A percentile compares a stretch with the other conserved stretches of the same genome.
These are phyloP conservation scores for Sutorius eximius DNA, from an alignment of 1,284 basidiomycete genomes.

Conservation along the genomic window DNA sequence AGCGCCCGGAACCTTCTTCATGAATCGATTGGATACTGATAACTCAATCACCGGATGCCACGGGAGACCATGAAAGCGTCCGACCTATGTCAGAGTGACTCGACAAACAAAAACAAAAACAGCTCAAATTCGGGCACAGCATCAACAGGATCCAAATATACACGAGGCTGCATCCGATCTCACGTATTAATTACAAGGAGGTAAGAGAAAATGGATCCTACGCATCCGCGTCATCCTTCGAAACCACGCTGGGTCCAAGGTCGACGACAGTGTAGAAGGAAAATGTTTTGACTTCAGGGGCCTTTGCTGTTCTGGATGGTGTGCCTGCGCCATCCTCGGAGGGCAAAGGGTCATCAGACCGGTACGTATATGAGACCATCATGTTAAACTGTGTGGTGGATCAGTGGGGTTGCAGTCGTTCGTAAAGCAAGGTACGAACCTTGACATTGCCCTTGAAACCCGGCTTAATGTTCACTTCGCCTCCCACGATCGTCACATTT, in stretches of 20 bases:
- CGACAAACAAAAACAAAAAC: too few relatives aligned
- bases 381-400: slow-evolving; percentile 74
- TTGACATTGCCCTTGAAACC: slow-evolving; percentile 73
- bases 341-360: slow-evolving; percentile 76
- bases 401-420: background rate
- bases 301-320: slow-evolving; percentile 45
- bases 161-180: background rate
- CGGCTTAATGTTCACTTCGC: slow-evolving; percentile 78
- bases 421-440: slow-evolving; percentile 43
- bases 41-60: background rate
- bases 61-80: background rate
- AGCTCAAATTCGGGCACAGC: background rate
- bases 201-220: slow-evolving; percentile 11
- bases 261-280: slow-evolving; percentile 83
- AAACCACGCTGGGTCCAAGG: slow-evolving; percentile 67
- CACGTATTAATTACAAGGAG: background rate
- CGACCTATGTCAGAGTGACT: background rate
- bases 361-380: slow-evolving; percentile 89
- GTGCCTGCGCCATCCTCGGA: slow-evolving; percentile 58
- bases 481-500: slow-evolving; percentile 83
- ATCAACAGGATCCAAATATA: background rate
- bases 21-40: too few relatives aligned
- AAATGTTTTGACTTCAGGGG: slow-evolving; percentile 79
- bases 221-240: slow-evolving; percentile 49
- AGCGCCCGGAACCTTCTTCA: background rate